phyloP scores from a whole-genome alignment of 495 filamentous ascomycete species.

The Aspergillus nidulans region DNA sequence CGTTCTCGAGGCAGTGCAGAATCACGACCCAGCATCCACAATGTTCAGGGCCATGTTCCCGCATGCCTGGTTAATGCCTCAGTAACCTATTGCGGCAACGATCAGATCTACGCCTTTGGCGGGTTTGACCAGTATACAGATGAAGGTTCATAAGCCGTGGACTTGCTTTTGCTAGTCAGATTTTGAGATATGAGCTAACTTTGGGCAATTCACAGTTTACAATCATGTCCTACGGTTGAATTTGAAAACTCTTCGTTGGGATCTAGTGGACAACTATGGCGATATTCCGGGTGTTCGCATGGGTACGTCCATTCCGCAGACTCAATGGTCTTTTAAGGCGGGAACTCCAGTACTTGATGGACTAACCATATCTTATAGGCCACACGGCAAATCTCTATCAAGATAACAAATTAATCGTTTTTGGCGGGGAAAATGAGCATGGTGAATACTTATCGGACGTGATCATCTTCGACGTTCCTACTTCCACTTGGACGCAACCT shows the following conservation, averaged over 20 bases:
- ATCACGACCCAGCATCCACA: constrained; percentile 76
- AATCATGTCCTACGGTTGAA: constrained; percentile 93
- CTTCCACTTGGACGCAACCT: constrained; percentile 90
- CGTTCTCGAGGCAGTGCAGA: constrained; percentile 58
- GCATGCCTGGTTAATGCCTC: constrained; percentile 97
- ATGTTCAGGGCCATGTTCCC: constrained; percentile 78
- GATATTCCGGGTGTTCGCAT: constrained; percentile 97
- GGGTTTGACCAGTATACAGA: constrained; percentile 99
- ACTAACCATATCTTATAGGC: constrained; percentile 44
- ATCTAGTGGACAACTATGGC: constrained; percentile 94
- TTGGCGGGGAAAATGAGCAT: constrained; percentile 97
- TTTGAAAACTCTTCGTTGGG: constrained; percentile 84
- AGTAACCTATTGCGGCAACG: constrained; percentile 92
- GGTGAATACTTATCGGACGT: constrained; percentile 91
- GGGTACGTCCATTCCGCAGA: constrained; percentile 58
- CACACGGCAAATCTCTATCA: constrained; percentile 95
- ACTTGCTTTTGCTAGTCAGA: not conserved
- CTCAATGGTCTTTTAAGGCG: too few species aligned
- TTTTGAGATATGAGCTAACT: constrained; percentile 8
- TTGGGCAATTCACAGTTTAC: constrained; percentile 58
- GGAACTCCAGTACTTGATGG: constrained; percentile 1
- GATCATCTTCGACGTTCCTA: constrained; percentile 91
- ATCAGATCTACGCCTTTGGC: constrained; percentile 95
- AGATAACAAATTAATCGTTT: constrained; percentile 89
- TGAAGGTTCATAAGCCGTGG: constrained; percentile 54